Base-by-base conservation (phyloP, 1,284 basidiomycete species). In the Chondrostereum purpureum region DNA sequence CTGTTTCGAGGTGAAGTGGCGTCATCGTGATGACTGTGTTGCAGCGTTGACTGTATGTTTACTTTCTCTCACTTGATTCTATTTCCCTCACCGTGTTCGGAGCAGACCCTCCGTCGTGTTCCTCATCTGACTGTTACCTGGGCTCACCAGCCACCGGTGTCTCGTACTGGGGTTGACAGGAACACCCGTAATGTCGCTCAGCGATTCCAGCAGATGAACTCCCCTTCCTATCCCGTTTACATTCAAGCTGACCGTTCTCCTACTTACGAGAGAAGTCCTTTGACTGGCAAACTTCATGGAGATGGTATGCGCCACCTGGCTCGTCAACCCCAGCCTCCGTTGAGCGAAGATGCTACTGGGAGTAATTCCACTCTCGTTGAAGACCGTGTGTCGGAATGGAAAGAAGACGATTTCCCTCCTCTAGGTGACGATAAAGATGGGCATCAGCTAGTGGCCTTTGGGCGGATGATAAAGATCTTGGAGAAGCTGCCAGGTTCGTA, bases 1-100 rank as follows among this genome's bases (percentile, higher is more conserved):
- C 5, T 78, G 80, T 47, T 88, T 82, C 78, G 82, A 84, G 57
- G 69, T 86, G 23, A 89, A 88, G 57, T 89, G 83, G 82, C 67
- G 69, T 21, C 75, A 84, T 59, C 72, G 86, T 34, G 80, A 87
- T 47, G 80, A 88, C 51, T 84, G 81, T 49, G 73, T 87, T 42
- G 75, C 66, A 49, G 86, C 86, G 20, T 64, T 84, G 43, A 75
- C 77, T 73, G 85, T 86, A 58, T 50, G 66, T 58, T 33, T 23
- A 12, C 35, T 38, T 38, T 44, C 23, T 43, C 17, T 42, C 14
- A 34, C 37, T 53, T 36, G 16, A 36, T 23, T 20, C 38, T 43
- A 10, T 27, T 45, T 37, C 42, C 36, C 38, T 18, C 41, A 31
- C 19, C 43, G 22, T 44, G n/a, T n/a, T n/a, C n/a, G n/a, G n/a